A percentile compares a stretch with the other conserved stretches of the same genome.
These are phyloP conservation scores for Pleurotus tuoliensis DNA, from an alignment of 768 basidiomycete genomes.

Conservation along the genomic window DNA sequence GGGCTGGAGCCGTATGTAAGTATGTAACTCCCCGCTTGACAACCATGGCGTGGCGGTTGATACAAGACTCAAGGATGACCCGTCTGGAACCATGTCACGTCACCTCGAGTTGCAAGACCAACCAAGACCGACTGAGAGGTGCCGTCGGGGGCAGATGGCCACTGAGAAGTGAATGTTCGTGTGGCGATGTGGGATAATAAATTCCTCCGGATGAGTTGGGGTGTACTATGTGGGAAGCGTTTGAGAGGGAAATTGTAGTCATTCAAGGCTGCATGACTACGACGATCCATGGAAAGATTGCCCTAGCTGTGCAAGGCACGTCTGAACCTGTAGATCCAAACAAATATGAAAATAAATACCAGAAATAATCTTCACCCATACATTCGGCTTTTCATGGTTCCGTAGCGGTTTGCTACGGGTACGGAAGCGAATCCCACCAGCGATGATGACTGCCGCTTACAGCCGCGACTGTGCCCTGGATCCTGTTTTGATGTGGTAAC, in stretches of 20 bases:
- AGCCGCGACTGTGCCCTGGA: neutral
- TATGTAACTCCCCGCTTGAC: no score
- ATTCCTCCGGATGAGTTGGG: neutral
- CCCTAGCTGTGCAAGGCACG: conserved; percentile 8
- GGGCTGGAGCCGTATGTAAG: no score
- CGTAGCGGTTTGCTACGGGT: conserved; percentile 1
- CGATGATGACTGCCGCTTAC: conserved; percentile 3
- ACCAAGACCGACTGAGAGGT: neutral
- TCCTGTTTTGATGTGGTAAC: conserved; percentile 1
- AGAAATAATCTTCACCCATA: neutral
- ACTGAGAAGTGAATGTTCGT: neutral
- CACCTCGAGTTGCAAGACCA: no score
- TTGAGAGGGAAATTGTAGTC: neutral
- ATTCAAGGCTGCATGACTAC: neutral
- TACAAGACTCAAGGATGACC: no score
- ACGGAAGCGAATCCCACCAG: neutral
- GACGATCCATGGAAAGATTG: neutral
- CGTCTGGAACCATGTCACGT: no score
- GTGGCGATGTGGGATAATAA: neutral
- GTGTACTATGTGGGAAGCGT: neutral
- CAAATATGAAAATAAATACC: neutral
- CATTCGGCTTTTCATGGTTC: neutral
- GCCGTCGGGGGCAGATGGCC: neutral
- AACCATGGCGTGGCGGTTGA: no score
- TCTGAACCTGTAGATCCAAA: conserved; percentile 2